Evolutionary conservation across 371 early-diverging fungal genomes (phyloP).

Genomic region (Sporodiniella umbellata): DNA sequence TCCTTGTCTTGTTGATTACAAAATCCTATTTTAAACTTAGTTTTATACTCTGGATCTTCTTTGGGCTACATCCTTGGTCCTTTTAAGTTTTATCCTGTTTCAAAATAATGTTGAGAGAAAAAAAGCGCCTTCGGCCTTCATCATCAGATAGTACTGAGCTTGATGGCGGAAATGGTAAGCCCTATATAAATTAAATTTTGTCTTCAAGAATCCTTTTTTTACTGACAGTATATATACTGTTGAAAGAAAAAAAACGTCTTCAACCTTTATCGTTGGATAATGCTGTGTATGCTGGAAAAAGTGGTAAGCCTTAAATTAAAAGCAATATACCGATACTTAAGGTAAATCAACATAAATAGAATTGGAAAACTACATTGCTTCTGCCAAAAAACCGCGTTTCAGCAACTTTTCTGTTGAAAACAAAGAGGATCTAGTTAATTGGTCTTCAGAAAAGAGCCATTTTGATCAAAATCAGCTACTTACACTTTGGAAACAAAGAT

Average conservation of each 20-base stretch:
- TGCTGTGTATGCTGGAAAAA: conserved; percentile 1
- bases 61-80: too few species aligned
- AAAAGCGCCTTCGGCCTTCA: too few species aligned
- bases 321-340: conserved; percentile 2
- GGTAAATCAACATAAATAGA: conserved; percentile 12
- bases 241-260: conserved; percentile 1
- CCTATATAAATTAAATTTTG: too few species aligned
- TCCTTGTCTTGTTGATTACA: too few species aligned
- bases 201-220: too few species aligned
- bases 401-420: conserved; percentile 12
- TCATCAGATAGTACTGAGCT: too few species aligned
- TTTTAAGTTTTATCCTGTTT: not conserved
- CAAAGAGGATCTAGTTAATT: conserved; percentile 1
- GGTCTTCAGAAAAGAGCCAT: not conserved
- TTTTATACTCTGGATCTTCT: too few species aligned
- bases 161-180: too few species aligned
- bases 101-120: too few species aligned
- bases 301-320: conserved; percentile 3
- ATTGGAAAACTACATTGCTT: conserved; percentile 7
- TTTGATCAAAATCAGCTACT: conserved; percentile 9
- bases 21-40: too few species aligned
- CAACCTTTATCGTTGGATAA: conserved; percentile 1
- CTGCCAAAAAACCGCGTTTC: conserved; percentile 11
- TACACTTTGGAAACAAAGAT: conserved; percentile 11
- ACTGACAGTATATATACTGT: too few species aligned